Conservation (phyloP, 352 stramenopile genomes). For the Phytophthora syringae region DNA sequence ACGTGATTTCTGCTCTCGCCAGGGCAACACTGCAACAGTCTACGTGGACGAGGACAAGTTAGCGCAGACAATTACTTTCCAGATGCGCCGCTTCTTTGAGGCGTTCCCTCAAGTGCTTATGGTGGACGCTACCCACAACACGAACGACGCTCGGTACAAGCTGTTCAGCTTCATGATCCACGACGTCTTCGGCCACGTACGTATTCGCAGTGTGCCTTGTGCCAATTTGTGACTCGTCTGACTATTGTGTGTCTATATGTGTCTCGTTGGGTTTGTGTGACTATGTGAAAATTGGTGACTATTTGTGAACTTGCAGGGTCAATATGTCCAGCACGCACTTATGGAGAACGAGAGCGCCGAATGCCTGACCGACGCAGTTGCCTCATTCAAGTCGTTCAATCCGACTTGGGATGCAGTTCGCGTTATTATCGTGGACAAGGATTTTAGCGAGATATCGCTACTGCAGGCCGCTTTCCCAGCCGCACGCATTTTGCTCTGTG, state of each 20-base stretch:
- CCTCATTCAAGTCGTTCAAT: constrained; percentile 1
- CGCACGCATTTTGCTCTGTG: neutral
- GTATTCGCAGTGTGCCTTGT: neutral
- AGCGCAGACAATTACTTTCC: too few relatives aligned
- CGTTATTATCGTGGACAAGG: constrained; percentile 1
- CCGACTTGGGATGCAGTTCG: neutral
- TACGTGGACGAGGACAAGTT: too few relatives aligned
- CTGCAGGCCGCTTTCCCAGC: neutral
- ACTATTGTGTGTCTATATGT: neutral
- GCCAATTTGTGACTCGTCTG: neutral
- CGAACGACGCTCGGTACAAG: neutral
- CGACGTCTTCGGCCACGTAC: neutral
- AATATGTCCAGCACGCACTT: constrained; percentile 1
- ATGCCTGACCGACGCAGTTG: neutral
- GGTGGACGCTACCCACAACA: neutral
- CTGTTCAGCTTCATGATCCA: neutral
- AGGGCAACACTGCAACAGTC: too few relatives aligned
- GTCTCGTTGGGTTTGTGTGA: neutral
- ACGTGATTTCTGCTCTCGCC: too few relatives aligned
- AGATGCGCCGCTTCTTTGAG: too few relatives aligned
- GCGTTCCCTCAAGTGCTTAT: neutral
- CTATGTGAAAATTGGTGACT: neutral
- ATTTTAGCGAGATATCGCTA: neutral
- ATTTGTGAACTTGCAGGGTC: neutral
- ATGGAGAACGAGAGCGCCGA: neutral